These are phyloP conservation scores for Datisca glomerata DNA, from an alignment of 306 rosid genomes.

Conservation along the genomic window DNA sequence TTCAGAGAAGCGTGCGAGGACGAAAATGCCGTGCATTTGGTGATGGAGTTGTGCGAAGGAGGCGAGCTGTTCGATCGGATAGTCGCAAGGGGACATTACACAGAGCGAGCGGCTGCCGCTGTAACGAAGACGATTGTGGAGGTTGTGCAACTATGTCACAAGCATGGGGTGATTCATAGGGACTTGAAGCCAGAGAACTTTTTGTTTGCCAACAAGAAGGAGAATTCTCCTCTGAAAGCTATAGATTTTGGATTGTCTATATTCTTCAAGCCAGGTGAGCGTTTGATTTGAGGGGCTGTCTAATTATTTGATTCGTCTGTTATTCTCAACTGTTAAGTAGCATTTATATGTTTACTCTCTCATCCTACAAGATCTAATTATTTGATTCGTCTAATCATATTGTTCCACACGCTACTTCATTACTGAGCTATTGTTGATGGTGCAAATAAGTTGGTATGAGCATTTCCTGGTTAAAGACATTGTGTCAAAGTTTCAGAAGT, in stretches of 20 bases:
- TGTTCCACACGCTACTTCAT: too few species aligned
- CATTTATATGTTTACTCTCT: too few species aligned
- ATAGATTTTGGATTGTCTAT: conserved; percentile 92
- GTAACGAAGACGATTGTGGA: conserved; percentile 77
- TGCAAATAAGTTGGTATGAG: too few species aligned
- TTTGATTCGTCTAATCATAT: too few species aligned
- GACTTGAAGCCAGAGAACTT: conserved; percentile 97
- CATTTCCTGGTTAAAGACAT: too few species aligned
- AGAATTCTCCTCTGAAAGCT: conserved; percentile 96
- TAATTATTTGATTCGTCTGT: too few species aligned
- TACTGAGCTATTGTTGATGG: too few species aligned
- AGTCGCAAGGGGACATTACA: conserved; percentile 93
- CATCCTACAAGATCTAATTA: too few species aligned
- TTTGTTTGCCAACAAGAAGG: conserved; percentile 89
- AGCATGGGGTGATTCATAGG: conserved; percentile 91
- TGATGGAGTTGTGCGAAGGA: conserved; percentile 97
- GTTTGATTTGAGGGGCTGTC: too few species aligned
- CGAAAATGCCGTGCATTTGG: conserved; percentile 94
- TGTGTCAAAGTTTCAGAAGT: too few species aligned
- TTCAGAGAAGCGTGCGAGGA: conserved; percentile 91
- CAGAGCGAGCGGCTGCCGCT: conserved; percentile 81
- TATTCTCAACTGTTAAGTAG: too few species aligned
- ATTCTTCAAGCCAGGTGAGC: conserved; percentile 97
- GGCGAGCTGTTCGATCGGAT: conserved; percentile 97
- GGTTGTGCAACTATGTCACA: conserved; percentile 95